Percentiles rank a stretch among this genome's conserved stretches.
phyloP scores from a whole-genome alignment of 495 filamentous ascomycete species.

The Penicillium fimorum region DNA sequence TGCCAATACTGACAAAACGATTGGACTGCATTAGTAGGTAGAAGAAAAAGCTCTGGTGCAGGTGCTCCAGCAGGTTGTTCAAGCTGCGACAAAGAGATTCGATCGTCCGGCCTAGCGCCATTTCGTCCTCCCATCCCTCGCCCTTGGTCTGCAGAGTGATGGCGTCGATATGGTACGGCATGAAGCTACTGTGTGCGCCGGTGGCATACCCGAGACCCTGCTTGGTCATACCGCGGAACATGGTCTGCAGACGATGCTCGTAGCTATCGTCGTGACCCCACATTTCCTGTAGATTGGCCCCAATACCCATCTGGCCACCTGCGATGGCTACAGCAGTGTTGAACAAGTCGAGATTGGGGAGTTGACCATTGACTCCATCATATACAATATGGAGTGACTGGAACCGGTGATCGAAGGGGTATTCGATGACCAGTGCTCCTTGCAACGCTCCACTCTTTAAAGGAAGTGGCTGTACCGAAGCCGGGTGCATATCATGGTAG shows the following conservation, averaged over 20 bases:
- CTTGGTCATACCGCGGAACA: constrained; percentile 89
- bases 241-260: constrained; percentile 76
- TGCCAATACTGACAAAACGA: constrained; percentile 96
- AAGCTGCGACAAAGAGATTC: constrained; percentile 87
- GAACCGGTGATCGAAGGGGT: constrained; percentile 78
- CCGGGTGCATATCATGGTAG: constrained; percentile 84
- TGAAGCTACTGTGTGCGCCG: constrained; percentile 90
- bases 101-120: constrained; percentile 84
- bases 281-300: constrained; percentile 79
- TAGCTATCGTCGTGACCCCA: constrained; percentile 81
- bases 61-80: constrained; percentile 94
- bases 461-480: constrained; percentile 69
- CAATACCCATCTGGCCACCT: constrained; percentile 88
- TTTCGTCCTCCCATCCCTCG: constrained; percentile 94
- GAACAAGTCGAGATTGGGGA: constrained; percentile 93
- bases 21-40: constrained; percentile 89
- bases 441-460: constrained; percentile 92
- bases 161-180: constrained; percentile 96
- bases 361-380: constrained; percentile 92
- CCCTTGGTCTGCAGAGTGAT: constrained; percentile 89
- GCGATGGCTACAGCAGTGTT: constrained; percentile 91
- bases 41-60: constrained; percentile 99
- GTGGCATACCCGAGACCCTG: constrained; percentile 88
- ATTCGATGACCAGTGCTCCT: constrained; percentile 91
- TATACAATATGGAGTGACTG: constrained; percentile 87